Evolutionary conservation across 192 early-diverging fungal genomes (phyloP).

Genomic region (Umbelopsis sp.): DNA sequence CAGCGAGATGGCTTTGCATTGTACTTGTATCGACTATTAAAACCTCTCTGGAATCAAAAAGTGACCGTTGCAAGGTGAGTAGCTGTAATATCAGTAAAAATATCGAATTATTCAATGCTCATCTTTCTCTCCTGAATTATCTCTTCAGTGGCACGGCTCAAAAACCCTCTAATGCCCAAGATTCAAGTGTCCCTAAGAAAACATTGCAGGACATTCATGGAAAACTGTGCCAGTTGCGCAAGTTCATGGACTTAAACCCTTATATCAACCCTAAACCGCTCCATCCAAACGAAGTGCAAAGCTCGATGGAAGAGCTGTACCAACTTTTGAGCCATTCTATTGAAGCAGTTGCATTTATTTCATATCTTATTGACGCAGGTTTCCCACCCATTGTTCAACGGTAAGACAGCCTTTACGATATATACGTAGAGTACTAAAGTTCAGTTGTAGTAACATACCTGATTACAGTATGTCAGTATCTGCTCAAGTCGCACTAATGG

Average conservation of each 20-base stretch:
- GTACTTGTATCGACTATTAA: conserved; percentile 70
- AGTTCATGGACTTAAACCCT: conserved; percentile 23
- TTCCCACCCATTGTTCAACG: neutral
- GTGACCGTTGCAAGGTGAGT: neutral
- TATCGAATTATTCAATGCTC: neutral
- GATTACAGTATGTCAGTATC: conserved; percentile 38
- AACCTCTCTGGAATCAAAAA: conserved; percentile 70
- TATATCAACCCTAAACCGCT: conserved; percentile 14
- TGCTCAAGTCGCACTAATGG: conserved; percentile 47
- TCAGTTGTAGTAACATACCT: too few species aligned
- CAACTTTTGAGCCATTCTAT: conserved; percentile 20
- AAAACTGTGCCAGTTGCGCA: conserved; percentile 15
- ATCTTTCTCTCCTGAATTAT: neutral
- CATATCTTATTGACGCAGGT: neutral
- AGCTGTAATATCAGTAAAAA: neutral
- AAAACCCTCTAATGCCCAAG: neutral
- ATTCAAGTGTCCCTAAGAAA: neutral
- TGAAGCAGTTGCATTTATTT: conserved; percentile 24
- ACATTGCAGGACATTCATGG: neutral
- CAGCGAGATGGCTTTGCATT: conserved; percentile 72
- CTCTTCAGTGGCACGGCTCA: neutral
- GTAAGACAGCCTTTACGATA: neutral
- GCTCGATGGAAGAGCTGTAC: conserved; percentile 26
- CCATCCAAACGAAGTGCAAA: conserved; percentile 16
- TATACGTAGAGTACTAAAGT: too few species aligned